Conservation (phyloP, 2,329 filamentous ascomycete genomes). For the Paramyrothecium roridum region DNA sequence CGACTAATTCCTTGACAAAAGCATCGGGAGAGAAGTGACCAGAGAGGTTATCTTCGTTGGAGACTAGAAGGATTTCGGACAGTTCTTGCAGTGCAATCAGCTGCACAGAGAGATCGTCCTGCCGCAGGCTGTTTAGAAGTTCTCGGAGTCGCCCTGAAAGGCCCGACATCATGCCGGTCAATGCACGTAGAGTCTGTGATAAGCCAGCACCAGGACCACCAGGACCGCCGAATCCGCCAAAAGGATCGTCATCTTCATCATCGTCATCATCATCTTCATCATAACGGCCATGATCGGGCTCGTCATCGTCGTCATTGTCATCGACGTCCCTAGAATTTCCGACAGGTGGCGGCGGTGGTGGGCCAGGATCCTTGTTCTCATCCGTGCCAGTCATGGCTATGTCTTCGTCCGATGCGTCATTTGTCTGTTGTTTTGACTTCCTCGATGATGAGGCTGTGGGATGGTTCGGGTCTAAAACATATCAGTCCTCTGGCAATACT, state of each 20-base stretch:
- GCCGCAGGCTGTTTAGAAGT: slow-evolving; percentile 70
- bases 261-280: slow-evolving; percentile 59
- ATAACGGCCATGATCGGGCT: slow-evolving; percentile 39
- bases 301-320: slow-evolving; percentile 36
- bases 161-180: slow-evolving; percentile 90
- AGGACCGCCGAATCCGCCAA: slow-evolving; percentile 65
- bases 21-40: slow-evolving; percentile 93
- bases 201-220: slow-evolving; percentile 62
- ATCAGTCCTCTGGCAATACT: slow-evolving; percentile 7
- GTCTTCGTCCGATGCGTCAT: slow-evolving; percentile 57
- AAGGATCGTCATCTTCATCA: slow-evolving; percentile 65
- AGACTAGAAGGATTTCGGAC: slow-evolving; percentile 88
- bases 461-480: slow-evolving; percentile 26
- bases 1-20: slow-evolving; percentile 91
- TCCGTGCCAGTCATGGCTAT: slow-evolving; percentile 69
- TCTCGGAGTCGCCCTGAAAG: slow-evolving; percentile 77
- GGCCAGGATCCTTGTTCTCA: slow-evolving; percentile 42
- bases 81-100: slow-evolving; percentile 90
- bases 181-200: slow-evolving; percentile 76
- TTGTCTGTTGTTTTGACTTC: slow-evolving; percentile 51
- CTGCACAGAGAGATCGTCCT: slow-evolving; percentile 86
- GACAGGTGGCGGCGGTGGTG: slow-evolving; percentile 37
- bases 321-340: slow-evolving; percentile 33
- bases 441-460: slow-evolving; percentile 36
- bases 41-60: slow-evolving; percentile 93